Percentiles rank a stretch among this genome's conserved stretches.
Evolutionary conservation across 1,139 yeast species (phyloP).

Genomic region (Suhomyces taliae): DNA sequence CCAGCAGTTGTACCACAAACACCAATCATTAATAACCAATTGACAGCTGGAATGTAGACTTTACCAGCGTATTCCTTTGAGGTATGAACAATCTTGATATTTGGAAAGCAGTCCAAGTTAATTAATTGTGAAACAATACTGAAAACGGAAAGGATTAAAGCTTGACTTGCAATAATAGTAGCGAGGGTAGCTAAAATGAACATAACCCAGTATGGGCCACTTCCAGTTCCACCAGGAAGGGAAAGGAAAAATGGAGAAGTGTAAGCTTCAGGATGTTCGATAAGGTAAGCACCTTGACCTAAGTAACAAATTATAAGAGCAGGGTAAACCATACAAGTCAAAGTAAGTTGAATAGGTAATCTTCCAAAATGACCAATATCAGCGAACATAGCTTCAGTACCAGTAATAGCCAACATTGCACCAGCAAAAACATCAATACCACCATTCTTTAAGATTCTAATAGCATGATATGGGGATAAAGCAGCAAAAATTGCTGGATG

Average conservation of each 20-base stretch:
- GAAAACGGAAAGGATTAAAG: constrained; percentile 56
- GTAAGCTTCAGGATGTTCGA: constrained; percentile 39
- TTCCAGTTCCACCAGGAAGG: constrained; percentile 50
- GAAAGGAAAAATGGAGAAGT: constrained; percentile 49
- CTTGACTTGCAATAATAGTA: constrained; percentile 61
- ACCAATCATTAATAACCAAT: constrained; percentile 50
- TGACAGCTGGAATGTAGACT: constrained; percentile 52
- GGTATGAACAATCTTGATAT: constrained; percentile 44
- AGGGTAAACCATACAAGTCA: constrained; percentile 50
- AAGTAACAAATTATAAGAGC: constrained; percentile 50
- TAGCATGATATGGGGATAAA: constrained; percentile 53
- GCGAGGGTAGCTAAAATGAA: constrained; percentile 54
- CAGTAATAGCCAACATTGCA: constrained; percentile 57
- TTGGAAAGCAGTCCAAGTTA: constrained; percentile 55
- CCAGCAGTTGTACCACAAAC: constrained; percentile 53
- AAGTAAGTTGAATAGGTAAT: constrained; percentile 48
- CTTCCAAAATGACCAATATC: constrained; percentile 59
- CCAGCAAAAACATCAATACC: constrained; percentile 49
- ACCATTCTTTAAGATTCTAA: constrained; percentile 37
- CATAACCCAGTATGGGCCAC: constrained; percentile 50
- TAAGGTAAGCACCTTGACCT: constrained; percentile 57
- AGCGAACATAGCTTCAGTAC: constrained; percentile 65
- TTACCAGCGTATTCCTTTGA: constrained; percentile 46
- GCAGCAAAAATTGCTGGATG: constrained; percentile 50
- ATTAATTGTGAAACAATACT: constrained; percentile 53